Conservation (phyloP, 75 land plant genomes). For the Pinus tabuliformis region DNA sequence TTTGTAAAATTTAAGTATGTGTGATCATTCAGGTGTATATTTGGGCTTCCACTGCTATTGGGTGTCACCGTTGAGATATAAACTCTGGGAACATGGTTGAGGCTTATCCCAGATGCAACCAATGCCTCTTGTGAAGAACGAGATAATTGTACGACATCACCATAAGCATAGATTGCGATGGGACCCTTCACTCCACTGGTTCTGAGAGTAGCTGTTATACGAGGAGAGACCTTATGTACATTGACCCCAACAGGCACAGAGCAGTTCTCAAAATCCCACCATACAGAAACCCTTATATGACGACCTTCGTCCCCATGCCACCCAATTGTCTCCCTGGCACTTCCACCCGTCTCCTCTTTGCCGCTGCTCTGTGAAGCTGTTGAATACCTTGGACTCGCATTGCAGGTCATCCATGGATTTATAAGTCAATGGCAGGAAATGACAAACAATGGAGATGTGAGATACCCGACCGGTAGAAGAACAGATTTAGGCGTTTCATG, state of each 20-base stretch:
- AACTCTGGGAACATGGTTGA: conserved; percentile 52
- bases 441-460: too few relatives aligned
- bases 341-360: neutral
- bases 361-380: neutral
- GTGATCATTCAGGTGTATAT: neutral
- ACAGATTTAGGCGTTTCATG: too few relatives aligned
- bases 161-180: conserved; percentile 62
- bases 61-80: neutral
- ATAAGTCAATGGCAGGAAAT: too few relatives aligned
- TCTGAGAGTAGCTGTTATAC: conserved; percentile 52
- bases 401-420: too few relatives aligned
- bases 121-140: conserved; percentile 59
- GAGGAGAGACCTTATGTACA: conserved; percentile 30
- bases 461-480: too few relatives aligned
- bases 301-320: conserved; percentile 25
- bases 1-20: neutral
- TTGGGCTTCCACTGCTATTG: neutral
- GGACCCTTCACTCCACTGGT: conserved; percentile 73
- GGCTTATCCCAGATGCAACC: conserved; percentile 56
- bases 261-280: conserved; percentile 86
- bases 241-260: conserved; percentile 36
- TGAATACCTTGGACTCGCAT: neutral
- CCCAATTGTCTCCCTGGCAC: neutral
- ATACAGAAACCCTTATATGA: conserved; percentile 48
- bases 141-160: conserved; percentile 49